A percentile compares a stretch with the other conserved stretches of the same genome.
Conservation (phyloP, 78 protist genomes). For the Paratrimastix pyriformis region DNA sequence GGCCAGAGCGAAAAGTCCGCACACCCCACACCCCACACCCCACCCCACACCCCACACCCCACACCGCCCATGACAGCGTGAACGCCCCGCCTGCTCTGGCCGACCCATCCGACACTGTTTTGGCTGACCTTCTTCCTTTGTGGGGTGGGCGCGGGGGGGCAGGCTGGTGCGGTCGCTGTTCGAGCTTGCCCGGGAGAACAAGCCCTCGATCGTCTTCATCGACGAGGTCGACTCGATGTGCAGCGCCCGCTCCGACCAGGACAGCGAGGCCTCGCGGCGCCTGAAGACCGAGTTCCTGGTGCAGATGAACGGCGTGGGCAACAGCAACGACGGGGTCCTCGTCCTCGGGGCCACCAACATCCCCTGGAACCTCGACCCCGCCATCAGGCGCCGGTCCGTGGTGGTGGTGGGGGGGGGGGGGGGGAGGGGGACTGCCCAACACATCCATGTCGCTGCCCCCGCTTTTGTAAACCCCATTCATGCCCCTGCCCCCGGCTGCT, state of each 20-base stretch:
- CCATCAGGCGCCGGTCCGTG: slow-evolving; percentile 87
- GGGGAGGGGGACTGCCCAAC: not conserved
- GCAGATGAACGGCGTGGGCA: slow-evolving; percentile 90
- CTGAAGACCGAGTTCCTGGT: slow-evolving; percentile 96
- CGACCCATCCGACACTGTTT: no score
- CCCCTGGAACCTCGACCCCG: slow-evolving; percentile 89
- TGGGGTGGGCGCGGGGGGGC: no score
- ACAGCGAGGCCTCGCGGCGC: slow-evolving; percentile 80
- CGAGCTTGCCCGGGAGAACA: slow-evolving; percentile 79
- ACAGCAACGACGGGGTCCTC: slow-evolving; percentile 73
- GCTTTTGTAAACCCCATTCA: slow-evolving; percentile 49
- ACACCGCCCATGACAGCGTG: no score
- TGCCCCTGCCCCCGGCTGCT: slow-evolving; percentile 44
- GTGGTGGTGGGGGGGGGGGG: no score
- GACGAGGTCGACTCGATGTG: slow-evolving; percentile 95
- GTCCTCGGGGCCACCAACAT: slow-evolving; percentile 98
- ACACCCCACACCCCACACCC: no score
- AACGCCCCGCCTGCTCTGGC: no score
- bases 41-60: no score
- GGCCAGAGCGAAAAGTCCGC: slow-evolving; percentile 82
- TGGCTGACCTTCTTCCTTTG: not conserved
- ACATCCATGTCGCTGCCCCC: not conserved
- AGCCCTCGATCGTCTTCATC: slow-evolving; percentile 87
- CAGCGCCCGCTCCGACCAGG: slow-evolving; percentile 72
- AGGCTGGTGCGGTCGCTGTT: slow-evolving; percentile 77